Percentiles rank a stretch among this genome's conserved stretches.
Conservation (phyloP, 441 rosid genomes). For the Manihot esculenta region DNA sequence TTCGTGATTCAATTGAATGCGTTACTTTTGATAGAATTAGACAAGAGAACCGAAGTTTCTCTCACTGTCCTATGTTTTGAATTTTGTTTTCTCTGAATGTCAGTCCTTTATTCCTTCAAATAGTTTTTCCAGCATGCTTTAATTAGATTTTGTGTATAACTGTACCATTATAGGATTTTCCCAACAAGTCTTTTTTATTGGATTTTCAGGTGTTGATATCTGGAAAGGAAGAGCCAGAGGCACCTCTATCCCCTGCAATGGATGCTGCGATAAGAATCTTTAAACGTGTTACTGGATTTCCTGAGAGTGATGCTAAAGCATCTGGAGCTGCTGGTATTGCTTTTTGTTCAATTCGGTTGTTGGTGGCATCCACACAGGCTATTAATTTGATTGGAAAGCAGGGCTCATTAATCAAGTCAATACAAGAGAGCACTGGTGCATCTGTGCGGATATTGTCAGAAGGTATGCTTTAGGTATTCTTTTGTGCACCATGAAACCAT, state of each 20-base stretch:
- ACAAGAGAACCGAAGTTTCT: neutral
- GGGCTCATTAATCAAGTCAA: constrained; percentile 73
- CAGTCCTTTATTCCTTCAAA: neutral
- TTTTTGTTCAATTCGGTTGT: constrained; percentile 57
- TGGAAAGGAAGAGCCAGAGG: constrained; percentile 82
- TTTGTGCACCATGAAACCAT: neutral
- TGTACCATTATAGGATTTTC: neutral
- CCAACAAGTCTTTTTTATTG: neutral
- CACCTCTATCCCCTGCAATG: constrained; percentile 80
- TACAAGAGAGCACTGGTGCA: constrained; percentile 74
- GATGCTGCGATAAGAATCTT: constrained; percentile 72
- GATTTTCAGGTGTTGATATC: constrained; percentile 62
- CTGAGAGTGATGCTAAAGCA: constrained; percentile 43
- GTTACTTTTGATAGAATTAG: neutral
- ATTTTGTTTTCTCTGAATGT: neutral
- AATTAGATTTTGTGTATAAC: neutral
- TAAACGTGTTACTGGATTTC: constrained; percentile 61
- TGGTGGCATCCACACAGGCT: constrained; percentile 82
- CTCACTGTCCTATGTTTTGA: neutral
- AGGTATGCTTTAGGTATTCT: constrained; percentile 39
- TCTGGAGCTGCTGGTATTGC: constrained; percentile 41
- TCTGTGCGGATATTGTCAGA: constrained; percentile 67
- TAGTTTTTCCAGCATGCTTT: neutral
- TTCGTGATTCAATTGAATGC: neutral
- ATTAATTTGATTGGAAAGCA: constrained; percentile 83